Evolutionary conservation across 2,329 filamentous ascomycete genomes (phyloP), one percentile per base, ranked within the genome.

Genomic region (Bertia moriformis): DNA sequence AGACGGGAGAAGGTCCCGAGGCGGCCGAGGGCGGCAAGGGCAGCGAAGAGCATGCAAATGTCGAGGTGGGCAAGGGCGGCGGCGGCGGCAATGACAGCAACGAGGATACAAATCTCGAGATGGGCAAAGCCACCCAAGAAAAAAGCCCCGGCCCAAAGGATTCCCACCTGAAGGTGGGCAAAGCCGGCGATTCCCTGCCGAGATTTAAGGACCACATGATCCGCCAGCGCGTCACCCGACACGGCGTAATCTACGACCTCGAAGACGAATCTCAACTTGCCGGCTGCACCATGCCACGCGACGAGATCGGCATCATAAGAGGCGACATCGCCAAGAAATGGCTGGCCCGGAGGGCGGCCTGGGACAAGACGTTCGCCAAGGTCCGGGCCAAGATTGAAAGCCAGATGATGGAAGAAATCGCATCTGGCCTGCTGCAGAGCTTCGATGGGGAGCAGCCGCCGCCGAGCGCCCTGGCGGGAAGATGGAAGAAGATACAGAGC

Each of bases 151-250:
- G 22, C 7, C 7, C 4, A 18, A 14, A 4, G 42, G 45, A 12
- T 14, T 10, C 19, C 14, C 4, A 17, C 3, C 5, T 7, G 18
- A 38, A 18, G 37, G 71, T 95, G 4, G 88, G 89, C 14, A 85
- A 73, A 52, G 87, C 88, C 2, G 88, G 88, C 1, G 86, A 93
- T 49, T 73, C 84, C 3, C 61, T 95, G 1, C 89, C 87, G 0
- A 61, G 69, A 0, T 96, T 95, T 57, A 69, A 74, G 39, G 67
- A 81, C 43, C 79, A 93, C 55, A 95, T 96, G 88, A 88, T 98
- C 44, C 80, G 91, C 5, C 87, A 98, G 55, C 69, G 82, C 18
- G 78, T 96, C 15, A 83, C 85, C 43, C 69, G 82, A 2, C 76
- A 91, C 51, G 91, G 91, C 4, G 67, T 70, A 10, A 78, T 88